These are phyloP conservation scores for Rhynchospora breviuscula DNA, from an alignment of 176 grass and related monocot species.

Conservation along the genomic window DNA sequence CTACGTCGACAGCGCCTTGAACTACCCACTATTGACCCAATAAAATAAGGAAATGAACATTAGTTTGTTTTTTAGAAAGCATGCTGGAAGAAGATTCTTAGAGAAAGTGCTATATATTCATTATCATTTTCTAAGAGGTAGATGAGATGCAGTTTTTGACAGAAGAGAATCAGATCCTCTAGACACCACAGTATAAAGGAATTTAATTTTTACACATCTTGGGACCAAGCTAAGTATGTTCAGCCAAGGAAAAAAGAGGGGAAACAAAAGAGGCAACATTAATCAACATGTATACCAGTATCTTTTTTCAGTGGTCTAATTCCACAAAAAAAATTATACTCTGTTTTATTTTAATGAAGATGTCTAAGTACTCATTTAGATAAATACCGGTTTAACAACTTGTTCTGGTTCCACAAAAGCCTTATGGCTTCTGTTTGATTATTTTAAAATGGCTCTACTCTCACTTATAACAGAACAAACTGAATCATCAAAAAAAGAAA, in stretches of 20 bases:
- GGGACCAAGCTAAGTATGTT: not conserved
- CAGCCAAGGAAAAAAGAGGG: not conserved
- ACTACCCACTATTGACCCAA: constrained; percentile 60
- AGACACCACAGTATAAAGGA: not conserved
- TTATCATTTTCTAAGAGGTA: not conserved
- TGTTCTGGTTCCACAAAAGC: not conserved
- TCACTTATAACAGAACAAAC: not conserved
- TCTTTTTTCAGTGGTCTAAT: not conserved
- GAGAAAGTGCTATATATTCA: not conserved
- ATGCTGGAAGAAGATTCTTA: not conserved
- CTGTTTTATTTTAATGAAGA: not conserved
- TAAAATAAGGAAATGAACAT: not conserved
- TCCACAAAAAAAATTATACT: not conserved
- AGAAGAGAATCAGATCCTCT: not conserved
- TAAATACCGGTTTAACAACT: not conserved
- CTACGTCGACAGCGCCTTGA: constrained; percentile 55
- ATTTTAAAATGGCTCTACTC: not conserved
- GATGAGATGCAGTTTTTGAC: not conserved
- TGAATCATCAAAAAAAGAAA: not conserved
- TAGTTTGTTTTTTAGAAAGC: not conserved
- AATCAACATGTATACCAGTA: not conserved
- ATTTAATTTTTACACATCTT: not conserved
- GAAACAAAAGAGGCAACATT: not conserved
- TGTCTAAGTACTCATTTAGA: not conserved
- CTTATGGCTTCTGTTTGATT: no score